Percentiles rank a stretch among this genome's conserved stretches.
phyloP scores from a whole-genome alignment of 2,329 filamentous ascomycete species.

The Ophiostoma triangulosporum region DNA sequence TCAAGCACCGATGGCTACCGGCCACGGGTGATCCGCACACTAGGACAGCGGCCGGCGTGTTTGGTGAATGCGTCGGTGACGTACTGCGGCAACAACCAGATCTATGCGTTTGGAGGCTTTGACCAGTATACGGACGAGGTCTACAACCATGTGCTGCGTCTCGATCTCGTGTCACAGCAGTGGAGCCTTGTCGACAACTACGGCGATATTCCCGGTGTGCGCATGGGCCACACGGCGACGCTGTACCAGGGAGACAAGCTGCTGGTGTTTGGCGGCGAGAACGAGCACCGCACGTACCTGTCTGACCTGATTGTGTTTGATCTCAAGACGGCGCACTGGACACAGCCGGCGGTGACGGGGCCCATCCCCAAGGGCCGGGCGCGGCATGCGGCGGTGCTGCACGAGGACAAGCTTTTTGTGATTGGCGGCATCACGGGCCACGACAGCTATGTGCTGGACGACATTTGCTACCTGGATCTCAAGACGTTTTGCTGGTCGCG shows the following conservation, averaged over 20 bases:
- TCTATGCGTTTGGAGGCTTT: constrained; percentile 96
- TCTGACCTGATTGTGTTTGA: constrained; percentile 95
- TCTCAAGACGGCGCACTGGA: constrained; percentile 88
- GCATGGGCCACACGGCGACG: constrained; percentile 95
- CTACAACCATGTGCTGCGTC: constrained; percentile 88
- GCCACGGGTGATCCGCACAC: constrained; percentile 66
- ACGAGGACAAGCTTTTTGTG: constrained; percentile 94
- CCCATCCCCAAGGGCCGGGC: constrained; percentile 80
- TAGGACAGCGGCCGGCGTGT: constrained; percentile 76
- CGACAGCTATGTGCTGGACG: constrained; percentile 83
- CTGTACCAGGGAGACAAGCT: constrained; percentile 89
- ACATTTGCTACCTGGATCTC: constrained; percentile 90
- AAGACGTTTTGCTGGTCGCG: constrained; percentile 98
- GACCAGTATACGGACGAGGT: constrained; percentile 98
- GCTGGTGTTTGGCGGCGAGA: constrained; percentile 95
- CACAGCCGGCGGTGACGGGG: constrained; percentile 74
- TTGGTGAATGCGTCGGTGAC: constrained; percentile 97
- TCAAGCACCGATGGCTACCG: constrained; percentile 58
- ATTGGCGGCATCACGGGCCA: constrained; percentile 91
- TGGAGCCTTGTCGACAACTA: constrained; percentile 98
- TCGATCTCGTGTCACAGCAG: constrained; percentile 77
- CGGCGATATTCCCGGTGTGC: constrained; percentile 89
- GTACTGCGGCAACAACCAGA: constrained; percentile 95
- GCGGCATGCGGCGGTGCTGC: constrained; percentile 81
- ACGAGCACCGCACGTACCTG: constrained; percentile 90